A percentile compares a stretch with the other conserved stretches of the same genome.
These are phyloP conservation scores for Eutypella sp. DNA, from an alignment of 2,329 filamentous ascomycete species.

Conservation along the genomic window DNA sequence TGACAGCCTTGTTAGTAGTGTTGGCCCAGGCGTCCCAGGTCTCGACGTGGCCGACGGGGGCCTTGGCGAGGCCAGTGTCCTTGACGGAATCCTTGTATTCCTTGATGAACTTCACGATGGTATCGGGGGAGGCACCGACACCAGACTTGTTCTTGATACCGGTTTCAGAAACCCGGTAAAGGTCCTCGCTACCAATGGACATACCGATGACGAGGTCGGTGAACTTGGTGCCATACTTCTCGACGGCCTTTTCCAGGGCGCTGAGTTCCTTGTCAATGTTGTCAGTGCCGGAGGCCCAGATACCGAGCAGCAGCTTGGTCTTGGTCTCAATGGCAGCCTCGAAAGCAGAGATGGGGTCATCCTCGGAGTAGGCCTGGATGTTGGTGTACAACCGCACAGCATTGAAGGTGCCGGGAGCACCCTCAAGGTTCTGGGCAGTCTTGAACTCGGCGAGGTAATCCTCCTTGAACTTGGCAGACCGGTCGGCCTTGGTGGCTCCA, in stretches of 20 bases:
- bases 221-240: slow-evolving; percentile 34
- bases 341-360: slow-evolving; percentile 62
- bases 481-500: slow-evolving; percentile 28
- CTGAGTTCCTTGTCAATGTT: slow-evolving; percentile 45
- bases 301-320: slow-evolving; percentile 46
- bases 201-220: slow-evolving; percentile 46
- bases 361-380: slow-evolving; percentile 9
- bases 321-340: slow-evolving; percentile 51
- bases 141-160: slow-evolving; percentile 30
- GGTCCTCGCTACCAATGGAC: slow-evolving; percentile 51
- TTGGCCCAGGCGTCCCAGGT: slow-evolving; percentile 51
- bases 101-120: slow-evolving; percentile 52
- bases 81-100: slow-evolving; percentile 48
- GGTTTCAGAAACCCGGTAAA: slow-evolving; percentile 39
- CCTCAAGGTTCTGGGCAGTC: slow-evolving; percentile 23
- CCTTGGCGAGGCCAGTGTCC: slow-evolving; percentile 26
- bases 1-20: slow-evolving; percentile 42
- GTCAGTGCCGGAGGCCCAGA: slow-evolving; percentile 39
- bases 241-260: slow-evolving; percentile 44
- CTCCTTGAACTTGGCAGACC: slow-evolving; percentile 23
- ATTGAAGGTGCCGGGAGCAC: slow-evolving; percentile 25
- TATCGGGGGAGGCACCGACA: slow-evolving; percentile 32
- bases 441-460: slow-evolving; percentile 30
- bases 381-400: slow-evolving; percentile 27
- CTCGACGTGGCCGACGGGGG: slow-evolving; percentile 50